Base-by-base conservation (phyloP, 2,329 filamentous ascomycete genomes). In the Fusarium aywerte region DNA sequence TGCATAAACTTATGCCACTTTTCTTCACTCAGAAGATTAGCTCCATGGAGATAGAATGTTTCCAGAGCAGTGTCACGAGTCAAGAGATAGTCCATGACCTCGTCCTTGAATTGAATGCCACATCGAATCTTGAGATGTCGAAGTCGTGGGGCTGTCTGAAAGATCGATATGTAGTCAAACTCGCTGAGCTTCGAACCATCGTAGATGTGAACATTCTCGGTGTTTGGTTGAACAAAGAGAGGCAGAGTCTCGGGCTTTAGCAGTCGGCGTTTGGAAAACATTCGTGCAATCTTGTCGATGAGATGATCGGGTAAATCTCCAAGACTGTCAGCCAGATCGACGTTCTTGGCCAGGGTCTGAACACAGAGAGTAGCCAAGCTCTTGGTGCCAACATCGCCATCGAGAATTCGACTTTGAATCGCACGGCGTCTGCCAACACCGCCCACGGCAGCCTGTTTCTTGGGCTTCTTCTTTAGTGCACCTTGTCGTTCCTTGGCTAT, bases 51-150 rank as follows among this genome's bases (percentile, higher is more conserved):
- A 65, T 93, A 91, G 40, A 98, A 83, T 56, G 88, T 84, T 61
- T 89, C 86, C n/a, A 97, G 82, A 10, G 85, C 79, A 48, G 88
- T 85, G 48, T 91, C 85, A 45, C 92, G 91, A 55, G 89, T 88
- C 20, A 92, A 82, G 73, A 97, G 86, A 76, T 95, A 97, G 51
- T 92, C 87, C 77, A 97, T 85, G 39, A 93, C 91, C 36, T 84
- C 83, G 73, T 97, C 91, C 78, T 97, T 97, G 83, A 97, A 90
- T 74, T 97, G 94, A 48, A 96, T 92, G n/a, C 90, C 92, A 73
- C 94, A 95, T 47, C 91, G 89, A 12, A 97, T 81, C 67, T 93
- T 91, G 57, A 97, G 83, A 40, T 85, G 85, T 71, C 87, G 87
- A 53, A 97, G 81, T 7, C 83, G 83, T 0, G 92, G 88, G 58